Evolutionary conservation across 495 filamentous ascomycete genomes (phyloP), one percentile per base, ranked within the genome.

Genomic region (Platismatia glauca): DNA sequence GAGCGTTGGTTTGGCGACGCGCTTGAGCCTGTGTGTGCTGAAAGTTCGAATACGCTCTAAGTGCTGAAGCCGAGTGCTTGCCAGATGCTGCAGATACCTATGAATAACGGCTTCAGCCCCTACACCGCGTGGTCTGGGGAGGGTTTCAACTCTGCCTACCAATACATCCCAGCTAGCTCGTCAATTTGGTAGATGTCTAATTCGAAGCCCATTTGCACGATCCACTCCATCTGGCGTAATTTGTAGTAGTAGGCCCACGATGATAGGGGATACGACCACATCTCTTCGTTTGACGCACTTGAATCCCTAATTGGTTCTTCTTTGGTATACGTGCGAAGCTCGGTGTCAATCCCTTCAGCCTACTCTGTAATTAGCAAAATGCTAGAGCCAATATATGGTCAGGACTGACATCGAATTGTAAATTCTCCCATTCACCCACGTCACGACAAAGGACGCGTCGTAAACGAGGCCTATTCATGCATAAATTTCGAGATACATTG

Each of bases 131-230:
- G 12, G 1, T 1, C 35, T 38, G 41, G 18, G 24, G 33, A 34
- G 15, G 4, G 34, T 35, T 22, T 35, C 35, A 34, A 55, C 38
- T 48, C 55, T 9, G 72, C 67, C 52, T 89, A 95, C 86, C 88
- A 93, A 71, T 96, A 97, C 89, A 96, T 96, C 20, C 83, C 85
- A 16, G 86, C 82, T 9, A 94, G 78, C 74, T 99, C 94, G 71
- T 96, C 89, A 3, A 86, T 81, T 29, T 89, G 84, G 70, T 97
- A 97, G 33, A 95, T 84, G 12, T 91, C 85, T 22, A 96, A 84
- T 72, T 97, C 94, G 70, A 99, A 97, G n/a, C 94, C 94, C 59
- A 96, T 85, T 71, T 96, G 90, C 16, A 96, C 79, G 53, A 94
- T 86, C 78, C 86, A 88, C 63, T 92, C 87, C 82, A 97, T 89